Percentiles rank a stretch among this genome's conserved stretches.
Evolutionary conservation across 1,284 basidiomycete genomes (phyloP).

Genomic region (Phellopilus nigrolimitatus): DNA sequence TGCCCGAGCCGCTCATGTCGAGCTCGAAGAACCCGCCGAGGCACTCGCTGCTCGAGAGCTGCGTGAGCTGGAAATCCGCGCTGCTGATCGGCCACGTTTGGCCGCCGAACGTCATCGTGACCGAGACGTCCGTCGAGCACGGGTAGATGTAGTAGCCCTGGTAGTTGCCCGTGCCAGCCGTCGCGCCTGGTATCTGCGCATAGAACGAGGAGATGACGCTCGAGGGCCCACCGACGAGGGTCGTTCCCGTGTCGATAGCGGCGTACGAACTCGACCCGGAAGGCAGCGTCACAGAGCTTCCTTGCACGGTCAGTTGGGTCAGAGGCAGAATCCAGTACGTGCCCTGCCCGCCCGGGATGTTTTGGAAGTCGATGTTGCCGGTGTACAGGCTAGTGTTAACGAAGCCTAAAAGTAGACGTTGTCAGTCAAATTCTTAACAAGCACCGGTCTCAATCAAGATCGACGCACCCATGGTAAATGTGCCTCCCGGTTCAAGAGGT

Average conservation of each 20-base stretch:
- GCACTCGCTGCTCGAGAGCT: conserved; percentile 50
- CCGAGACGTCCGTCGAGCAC: conserved; percentile 9
- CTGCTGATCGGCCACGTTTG: conserved; percentile 65
- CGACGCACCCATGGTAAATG: conserved; percentile 66
- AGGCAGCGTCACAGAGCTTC: conserved; percentile 45
- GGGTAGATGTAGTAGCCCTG: conserved; percentile 70
- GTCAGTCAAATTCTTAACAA: neutral
- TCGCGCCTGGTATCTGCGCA: conserved; percentile 66
- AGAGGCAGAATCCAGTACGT: conserved; percentile 66
- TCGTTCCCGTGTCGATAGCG: conserved; percentile 88
- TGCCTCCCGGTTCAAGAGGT: conserved; percentile 68
- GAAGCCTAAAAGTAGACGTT: conserved; percentile 37
- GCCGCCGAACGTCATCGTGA: conserved; percentile 33
- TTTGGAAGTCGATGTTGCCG: conserved; percentile 74
- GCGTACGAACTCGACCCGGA: conserved; percentile 46
- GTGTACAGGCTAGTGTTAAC: conserved; percentile 68
- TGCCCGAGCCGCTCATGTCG: conserved; percentile 39
- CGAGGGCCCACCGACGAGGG: conserved; percentile 81
- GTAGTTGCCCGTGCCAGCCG: conserved; percentile 55
- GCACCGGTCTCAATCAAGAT: conserved; percentile 16
- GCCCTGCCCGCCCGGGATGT: conserved; percentile 43
- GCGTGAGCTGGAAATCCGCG: conserved; percentile 71
- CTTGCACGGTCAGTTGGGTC: conserved; percentile 54
- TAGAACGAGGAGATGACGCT: conserved; percentile 61
- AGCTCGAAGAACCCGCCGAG: conserved; percentile 85